Evolutionary conservation across 2,329 filamentous ascomycete species (phyloP).

Genomic region (Colletotrichum graminicola): DNA sequence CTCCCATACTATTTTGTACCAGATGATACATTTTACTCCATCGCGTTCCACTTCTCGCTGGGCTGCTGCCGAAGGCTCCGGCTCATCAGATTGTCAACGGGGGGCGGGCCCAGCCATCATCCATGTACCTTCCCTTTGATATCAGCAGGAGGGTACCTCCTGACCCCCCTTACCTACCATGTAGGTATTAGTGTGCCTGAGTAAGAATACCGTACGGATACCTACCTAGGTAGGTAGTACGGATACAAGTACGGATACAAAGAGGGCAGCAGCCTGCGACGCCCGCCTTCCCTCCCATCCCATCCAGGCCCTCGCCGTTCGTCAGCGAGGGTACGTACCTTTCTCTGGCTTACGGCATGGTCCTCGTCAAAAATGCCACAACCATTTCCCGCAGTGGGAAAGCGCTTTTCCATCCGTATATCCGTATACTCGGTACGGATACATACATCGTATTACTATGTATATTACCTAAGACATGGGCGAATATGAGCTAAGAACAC

Average conservation of each 20-base stretch:
- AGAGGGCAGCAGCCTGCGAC: too few relatives aligned
- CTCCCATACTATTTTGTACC: not conserved
- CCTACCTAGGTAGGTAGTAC: too few relatives aligned
- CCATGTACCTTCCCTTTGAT: not conserved
- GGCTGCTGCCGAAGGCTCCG: too few relatives aligned
- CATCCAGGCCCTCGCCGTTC: conserved; percentile 13
- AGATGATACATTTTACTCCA: too few relatives aligned
- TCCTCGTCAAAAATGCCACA: conserved; percentile 16
- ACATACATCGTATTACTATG: too few relatives aligned
- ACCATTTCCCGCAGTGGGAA: too few relatives aligned
- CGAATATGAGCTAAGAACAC: not conserved
- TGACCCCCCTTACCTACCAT: not conserved
- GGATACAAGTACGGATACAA: too few relatives aligned
- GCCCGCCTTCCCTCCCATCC: not conserved
- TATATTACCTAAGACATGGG: too few relatives aligned
- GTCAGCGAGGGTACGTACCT: conserved; percentile 22
- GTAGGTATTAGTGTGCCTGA: too few relatives aligned
- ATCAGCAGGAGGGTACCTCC: not conserved
- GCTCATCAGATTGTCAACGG: not conserved
- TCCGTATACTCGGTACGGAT: too few relatives aligned
- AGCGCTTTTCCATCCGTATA: too few relatives aligned
- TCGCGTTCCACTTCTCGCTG: not conserved
- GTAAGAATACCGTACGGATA: too few relatives aligned
- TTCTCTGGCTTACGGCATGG: not conserved
- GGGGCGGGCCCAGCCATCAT: not conserved